A percentile compares a stretch with the other conserved stretches of the same genome.
These are phyloP conservation scores for Gossypium davidsonii DNA, from an alignment of 441 rosid genomes.

Conservation along the genomic window DNA sequence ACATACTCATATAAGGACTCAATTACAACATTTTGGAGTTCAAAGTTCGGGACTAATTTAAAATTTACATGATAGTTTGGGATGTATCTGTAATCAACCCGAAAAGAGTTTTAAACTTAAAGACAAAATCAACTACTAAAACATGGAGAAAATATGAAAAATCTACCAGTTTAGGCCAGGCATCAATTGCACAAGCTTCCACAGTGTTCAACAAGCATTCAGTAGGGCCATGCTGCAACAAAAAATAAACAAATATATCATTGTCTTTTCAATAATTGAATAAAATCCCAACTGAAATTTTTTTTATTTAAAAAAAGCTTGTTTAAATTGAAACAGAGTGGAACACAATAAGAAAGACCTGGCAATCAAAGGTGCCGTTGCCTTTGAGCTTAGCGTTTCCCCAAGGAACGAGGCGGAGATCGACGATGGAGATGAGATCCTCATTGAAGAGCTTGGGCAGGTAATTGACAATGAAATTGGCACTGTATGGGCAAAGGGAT, in stretches of 20 bases:
- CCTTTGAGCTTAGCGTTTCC: constrained; percentile 58
- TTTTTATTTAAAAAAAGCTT: too few species aligned
- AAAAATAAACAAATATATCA: not conserved
- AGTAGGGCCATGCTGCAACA: constrained; percentile 65
- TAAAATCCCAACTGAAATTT: not conserved
- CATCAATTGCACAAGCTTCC: constrained; percentile 78
- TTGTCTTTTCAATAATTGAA: not conserved
- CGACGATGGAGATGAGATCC: constrained; percentile 61
- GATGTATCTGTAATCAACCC: too few species aligned
- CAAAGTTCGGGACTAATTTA: too few species aligned
- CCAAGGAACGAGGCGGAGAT: constrained; percentile 72
- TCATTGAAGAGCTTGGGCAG: constrained; percentile 43
- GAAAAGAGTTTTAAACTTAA: not conserved
- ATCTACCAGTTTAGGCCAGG: constrained; percentile 71
- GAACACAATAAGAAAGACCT: constrained; percentile 35
- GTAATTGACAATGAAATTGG: constrained; percentile 54
- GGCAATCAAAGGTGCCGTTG: constrained; percentile 59
- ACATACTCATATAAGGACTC: too few species aligned
- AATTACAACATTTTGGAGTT: too few species aligned
- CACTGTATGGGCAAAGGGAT: constrained; percentile 73
- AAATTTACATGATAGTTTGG: too few species aligned
- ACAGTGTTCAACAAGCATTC: constrained; percentile 82
- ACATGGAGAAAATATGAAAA: not conserved
- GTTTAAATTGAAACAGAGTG: not conserved
- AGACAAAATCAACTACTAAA: not conserved